phyloP scores from a whole-genome alignment of 2,329 filamentous ascomycete genomes.

The Talaromyces sp. region DNA sequence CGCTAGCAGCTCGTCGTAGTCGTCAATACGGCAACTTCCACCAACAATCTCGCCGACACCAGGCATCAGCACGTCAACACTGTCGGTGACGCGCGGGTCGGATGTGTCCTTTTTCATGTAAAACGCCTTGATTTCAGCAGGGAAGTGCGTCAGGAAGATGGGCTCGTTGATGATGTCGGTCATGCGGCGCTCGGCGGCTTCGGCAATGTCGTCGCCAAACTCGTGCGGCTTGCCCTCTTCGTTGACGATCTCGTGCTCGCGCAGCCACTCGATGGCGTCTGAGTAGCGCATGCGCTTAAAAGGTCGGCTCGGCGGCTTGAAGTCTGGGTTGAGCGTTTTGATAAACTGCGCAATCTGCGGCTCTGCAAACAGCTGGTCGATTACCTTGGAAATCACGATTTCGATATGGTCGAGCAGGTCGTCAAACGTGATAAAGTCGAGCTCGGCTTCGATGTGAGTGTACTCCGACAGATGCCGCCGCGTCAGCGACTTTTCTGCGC shows the following conservation, averaged over 20 bases:
- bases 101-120: conserved; percentile 90
- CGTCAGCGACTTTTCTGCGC: conserved; percentile 91
- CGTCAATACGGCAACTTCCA: conserved; percentile 92
- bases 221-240: conserved; percentile 84
- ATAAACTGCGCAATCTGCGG: conserved; percentile 67
- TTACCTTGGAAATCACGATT: conserved; percentile 77
- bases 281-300: conserved; percentile 94
- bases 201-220: conserved; percentile 96
- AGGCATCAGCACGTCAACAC: conserved; percentile 82
- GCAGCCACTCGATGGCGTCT: conserved; percentile 91
- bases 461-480: conserved; percentile 94
- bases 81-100: conserved; percentile 83
- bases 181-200: conserved; percentile 94
- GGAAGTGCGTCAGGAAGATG: conserved; percentile 97
- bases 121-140: conserved; percentile 94
- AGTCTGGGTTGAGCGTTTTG: conserved; percentile 85
- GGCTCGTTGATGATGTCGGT: conserved; percentile 93
- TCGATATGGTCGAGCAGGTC: conserved; percentile 86
- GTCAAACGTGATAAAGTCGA: conserved; percentile 91
- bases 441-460: conserved; percentile 91
- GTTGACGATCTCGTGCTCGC: conserved; percentile 84
- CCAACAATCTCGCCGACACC: conserved; percentile 96
- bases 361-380: conserved; percentile 71
- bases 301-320: conserved; percentile 73
- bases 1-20: conserved; percentile 80